Evolutionary conservation across 208 protist genomes (phyloP).

Genomic region (Leishmania turanica): DNA sequence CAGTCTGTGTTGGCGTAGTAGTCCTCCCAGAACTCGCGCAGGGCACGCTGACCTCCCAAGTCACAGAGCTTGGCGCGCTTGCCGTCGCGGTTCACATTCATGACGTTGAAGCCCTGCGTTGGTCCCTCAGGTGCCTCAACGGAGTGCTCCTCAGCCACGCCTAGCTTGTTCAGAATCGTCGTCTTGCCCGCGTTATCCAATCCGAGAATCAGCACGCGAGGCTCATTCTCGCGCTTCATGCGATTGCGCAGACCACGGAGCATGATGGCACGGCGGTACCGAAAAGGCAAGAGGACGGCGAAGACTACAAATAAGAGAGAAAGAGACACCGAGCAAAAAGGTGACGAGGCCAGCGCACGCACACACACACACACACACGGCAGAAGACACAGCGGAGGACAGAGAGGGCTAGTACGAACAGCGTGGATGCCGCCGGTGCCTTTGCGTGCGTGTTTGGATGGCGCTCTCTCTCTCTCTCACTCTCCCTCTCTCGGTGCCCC

Average conservation of each 20-base stretch:
- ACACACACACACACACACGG: background rate
- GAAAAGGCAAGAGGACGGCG: background rate
- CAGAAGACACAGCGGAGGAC: background rate
- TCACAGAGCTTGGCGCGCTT: slow-evolving; percentile 99
- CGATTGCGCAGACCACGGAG: slow-evolving; percentile 85
- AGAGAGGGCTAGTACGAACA: background rate
- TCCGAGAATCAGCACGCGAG: slow-evolving; percentile 95
- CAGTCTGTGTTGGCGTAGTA: slow-evolving; percentile 98
- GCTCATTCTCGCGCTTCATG: slow-evolving; percentile 92
- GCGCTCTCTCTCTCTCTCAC: too few species aligned
- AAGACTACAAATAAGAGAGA: background rate
- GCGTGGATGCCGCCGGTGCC: background rate
- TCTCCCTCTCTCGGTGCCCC: background rate
- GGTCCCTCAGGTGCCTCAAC: slow-evolving; percentile 95
- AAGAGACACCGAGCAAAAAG: background rate
- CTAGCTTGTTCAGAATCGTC: slow-evolving; percentile 94
- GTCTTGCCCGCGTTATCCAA: slow-evolving; percentile 98
- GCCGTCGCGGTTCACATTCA: slow-evolving; percentile 94
- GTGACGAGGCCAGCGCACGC: background rate
- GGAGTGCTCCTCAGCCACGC: slow-evolving; percentile 64
- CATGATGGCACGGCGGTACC: slow-evolving; percentile 36
- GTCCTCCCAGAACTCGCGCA: slow-evolving; percentile 98
- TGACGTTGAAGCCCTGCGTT: slow-evolving; percentile 99
- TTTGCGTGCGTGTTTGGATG: background rate
- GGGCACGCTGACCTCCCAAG: slow-evolving; percentile 98